A percentile compares a stretch with the other conserved stretches of the same genome.
Conservation (phyloP, 108 stramenopile genomes). For the Cyclotella sp. region DNA sequence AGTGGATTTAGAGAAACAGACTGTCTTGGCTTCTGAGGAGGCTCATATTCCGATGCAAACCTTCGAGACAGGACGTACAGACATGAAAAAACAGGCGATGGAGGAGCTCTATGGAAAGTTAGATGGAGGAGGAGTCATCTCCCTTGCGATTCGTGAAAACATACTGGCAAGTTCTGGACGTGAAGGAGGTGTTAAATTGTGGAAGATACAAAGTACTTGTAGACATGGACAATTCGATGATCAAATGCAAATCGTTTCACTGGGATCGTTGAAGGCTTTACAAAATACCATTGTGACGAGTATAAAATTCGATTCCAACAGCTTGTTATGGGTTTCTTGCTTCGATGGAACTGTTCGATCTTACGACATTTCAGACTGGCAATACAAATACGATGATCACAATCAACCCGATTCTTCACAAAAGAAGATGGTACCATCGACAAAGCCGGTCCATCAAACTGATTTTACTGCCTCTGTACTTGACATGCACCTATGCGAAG, state of each 20-base stretch:
- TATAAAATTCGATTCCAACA: constrained; percentile 54
- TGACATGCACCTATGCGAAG: constrained; percentile 49
- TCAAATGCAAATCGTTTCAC: constrained; percentile 11
- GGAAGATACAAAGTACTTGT: constrained; percentile 22
- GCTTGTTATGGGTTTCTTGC: constrained; percentile 50
- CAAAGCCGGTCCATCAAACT: constrained; percentile 24
- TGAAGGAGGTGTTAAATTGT: constrained; percentile 64
- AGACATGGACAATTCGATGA: background rate
- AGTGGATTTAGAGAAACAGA: constrained; percentile 60
- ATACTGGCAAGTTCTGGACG: constrained; percentile 60
- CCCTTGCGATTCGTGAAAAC: constrained; percentile 53
- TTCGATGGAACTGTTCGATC: constrained; percentile 58
- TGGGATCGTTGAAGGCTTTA: constrained; percentile 16
- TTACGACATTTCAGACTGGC: constrained; percentile 35
- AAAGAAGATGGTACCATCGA: constrained; percentile 19
- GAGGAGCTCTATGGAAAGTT: constrained; percentile 53
- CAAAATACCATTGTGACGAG: constrained; percentile 46
- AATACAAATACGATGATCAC: background rate
- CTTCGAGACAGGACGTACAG: background rate
- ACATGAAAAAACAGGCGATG: constrained; percentile 34
- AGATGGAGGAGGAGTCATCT: constrained; percentile 66
- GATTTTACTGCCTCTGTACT: constrained; percentile 44
- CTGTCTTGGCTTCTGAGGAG: constrained; percentile 38
- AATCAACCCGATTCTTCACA: background rate
- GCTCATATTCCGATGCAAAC: constrained; percentile 33